Evolutionary conservation across 2,329 filamentous ascomycete species (phyloP), one percentile per base, ranked within the genome.

Genomic region (Tetracladium maxilliforme): DNA sequence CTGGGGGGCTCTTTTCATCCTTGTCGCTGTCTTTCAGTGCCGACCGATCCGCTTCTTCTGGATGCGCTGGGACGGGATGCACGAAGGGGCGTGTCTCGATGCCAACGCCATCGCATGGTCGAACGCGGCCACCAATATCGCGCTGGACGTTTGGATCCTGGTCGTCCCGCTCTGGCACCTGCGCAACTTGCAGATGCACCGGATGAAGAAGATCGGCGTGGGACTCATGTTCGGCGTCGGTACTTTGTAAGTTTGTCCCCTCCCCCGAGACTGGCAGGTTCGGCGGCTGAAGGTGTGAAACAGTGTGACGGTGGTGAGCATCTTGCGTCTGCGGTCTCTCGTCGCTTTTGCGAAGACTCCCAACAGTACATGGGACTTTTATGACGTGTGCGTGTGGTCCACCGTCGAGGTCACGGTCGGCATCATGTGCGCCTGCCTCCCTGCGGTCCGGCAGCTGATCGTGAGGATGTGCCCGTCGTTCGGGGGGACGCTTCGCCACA

Each of bases 11-110:
- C 22, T 23, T n/a, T 58, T 55, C 22, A 28, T 43, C 2, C 23
- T 54, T 2, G 32, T 41, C 3, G 41, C 36, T 4, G 39, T 51
- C 2, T 48, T 56, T 6, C 45, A 57, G 18, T 58, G 55, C 25
- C 41, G 36, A 2, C 56, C 56, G 1, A 37, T 60, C 1, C 31
- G 30, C 5, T 54, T 43, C 19, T 51, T 49, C 29, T 61, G 56
- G 57, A 39, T 32, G 1, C 40, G 41, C 7, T 72, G 65, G 63
- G 56, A 64, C 22, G 49, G 48, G 0, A 40, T 51, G 11, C 44
- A 50, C 4, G 18, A 36, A 1, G 58, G 58, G 2, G 38, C 24
- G 5, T 63, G 59, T 28, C 37, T 57, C 25, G 41, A 61, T 21
- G 39, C 50, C 10, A 52, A 49, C 21, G 36, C 41, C 1, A 46